Conservation (phyloP, 441 rosid genomes). For the Corymbia calophylla region DNA sequence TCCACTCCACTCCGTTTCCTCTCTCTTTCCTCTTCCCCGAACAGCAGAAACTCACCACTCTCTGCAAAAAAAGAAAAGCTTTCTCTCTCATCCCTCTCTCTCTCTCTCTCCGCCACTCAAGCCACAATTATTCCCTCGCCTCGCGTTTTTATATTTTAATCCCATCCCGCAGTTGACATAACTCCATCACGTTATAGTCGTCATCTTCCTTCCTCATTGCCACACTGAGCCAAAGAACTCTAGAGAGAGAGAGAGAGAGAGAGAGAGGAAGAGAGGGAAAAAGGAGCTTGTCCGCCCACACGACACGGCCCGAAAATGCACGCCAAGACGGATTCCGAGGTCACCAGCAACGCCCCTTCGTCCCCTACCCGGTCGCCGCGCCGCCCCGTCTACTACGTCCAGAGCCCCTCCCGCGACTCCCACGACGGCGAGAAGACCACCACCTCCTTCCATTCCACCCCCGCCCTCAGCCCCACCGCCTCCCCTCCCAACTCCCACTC, state of each 20-base stretch:
- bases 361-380: constrained; percentile 89
- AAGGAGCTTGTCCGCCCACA: not conserved
- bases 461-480: constrained; percentile 78
- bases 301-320: constrained; percentile 39
- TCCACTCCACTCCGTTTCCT: not conserved
- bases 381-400: constrained; percentile 88
- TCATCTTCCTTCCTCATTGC: not conserved
- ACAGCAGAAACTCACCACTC: not conserved
- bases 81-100: not conserved
- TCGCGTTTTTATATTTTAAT: not conserved
- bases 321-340: constrained; percentile 93
- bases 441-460: constrained; percentile 91
- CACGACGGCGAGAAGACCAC: constrained; percentile 97
- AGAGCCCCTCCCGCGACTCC: constrained; percentile 89
- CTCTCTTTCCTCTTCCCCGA: not conserved
- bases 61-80: not conserved
- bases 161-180: not conserved
- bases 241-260: not conserved
- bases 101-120: not conserved
- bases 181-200: not conserved
- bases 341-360: constrained; percentile 75
- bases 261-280: not conserved
- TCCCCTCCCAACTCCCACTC: constrained; percentile 95
- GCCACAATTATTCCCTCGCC: not conserved
- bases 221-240: not conserved